Base-by-base conservation (phyloP, 352 stramenopile species). In the Phytopythium delawarense region DNA sequence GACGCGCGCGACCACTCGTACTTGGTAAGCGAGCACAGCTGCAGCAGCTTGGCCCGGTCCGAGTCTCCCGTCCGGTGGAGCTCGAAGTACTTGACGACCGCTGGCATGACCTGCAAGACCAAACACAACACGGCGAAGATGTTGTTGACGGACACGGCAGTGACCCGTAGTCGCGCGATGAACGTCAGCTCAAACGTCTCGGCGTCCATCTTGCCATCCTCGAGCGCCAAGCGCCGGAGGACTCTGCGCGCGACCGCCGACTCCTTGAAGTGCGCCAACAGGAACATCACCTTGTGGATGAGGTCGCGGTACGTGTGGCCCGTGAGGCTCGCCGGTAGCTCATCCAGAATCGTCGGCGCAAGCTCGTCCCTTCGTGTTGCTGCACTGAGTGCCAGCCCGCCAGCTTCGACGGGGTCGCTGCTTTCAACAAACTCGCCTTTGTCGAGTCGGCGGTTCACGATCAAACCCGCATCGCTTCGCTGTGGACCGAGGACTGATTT, bases 1-100 rank as follows among this genome's bases (percentile, higher is more conserved):
- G 66, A 71, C 23, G 87, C 77, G 13, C 79, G 78, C 28, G 79
- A 80, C 83, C 83, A 92, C 37, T 92, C 83, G 59, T 88, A 89
- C 21, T 65, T 61, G 34, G 83, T 89, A n/a, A 91, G 67, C 7
- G 72, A 78, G 4, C 76, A 74, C 12, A 91, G 61, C 59, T 91
- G 82, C 28, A 89, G 72, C 8, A 91, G 63, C 59, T 91, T 91
- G 34, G 82, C 88, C 34, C 87, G 75, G 46, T 91, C 82, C 1
- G 78, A 85, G 12, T 69, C 57, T 13, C 70, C 68, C 30, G 88
- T 70, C 32, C 84, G 81, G 66, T 91, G 79, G 18, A 84, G 16
- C n/a, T 70, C 62, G 57, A 89, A 89, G 28, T 91, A 91, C 21
- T 81, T 75, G 49, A 84, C 74, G 11, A 89, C 57, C 0, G 68